These are phyloP conservation scores for Marasmius fiardii DNA, from an alignment of 1,284 basidiomycete genomes.

Conservation along the genomic window DNA sequence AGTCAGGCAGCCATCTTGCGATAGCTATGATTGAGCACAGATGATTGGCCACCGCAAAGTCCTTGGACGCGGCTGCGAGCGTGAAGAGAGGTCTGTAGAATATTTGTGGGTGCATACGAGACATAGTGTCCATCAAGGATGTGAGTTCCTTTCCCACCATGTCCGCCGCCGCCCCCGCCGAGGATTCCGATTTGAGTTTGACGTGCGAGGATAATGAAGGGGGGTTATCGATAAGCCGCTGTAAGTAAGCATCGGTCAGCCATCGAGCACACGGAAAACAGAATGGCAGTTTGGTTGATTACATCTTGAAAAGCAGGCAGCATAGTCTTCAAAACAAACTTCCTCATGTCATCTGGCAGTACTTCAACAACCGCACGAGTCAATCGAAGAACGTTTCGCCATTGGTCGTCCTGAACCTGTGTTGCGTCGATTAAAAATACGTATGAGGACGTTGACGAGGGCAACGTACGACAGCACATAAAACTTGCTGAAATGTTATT, in stretches of 20 bases:
- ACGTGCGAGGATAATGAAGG: conserved; percentile 24
- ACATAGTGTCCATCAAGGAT: conserved; percentile 46
- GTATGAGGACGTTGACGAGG: neutral
- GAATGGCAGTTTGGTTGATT: neutral
- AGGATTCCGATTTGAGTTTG: conserved; percentile 31
- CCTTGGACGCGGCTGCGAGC: conserved; percentile 62
- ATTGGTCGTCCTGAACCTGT: neutral
- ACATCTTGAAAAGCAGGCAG: neutral
- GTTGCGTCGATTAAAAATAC: neutral
- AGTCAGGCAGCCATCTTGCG: conserved; percentile 52
- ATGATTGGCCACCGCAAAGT: conserved; percentile 53
- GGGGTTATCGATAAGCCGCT: conserved; percentile 10
- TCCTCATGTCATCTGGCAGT: neutral
- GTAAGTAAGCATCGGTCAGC: neutral
- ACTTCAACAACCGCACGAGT: neutral
- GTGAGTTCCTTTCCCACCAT: conserved; percentile 27
- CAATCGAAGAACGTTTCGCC: neutral
- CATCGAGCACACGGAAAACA: neutral
- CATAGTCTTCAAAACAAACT: neutral
- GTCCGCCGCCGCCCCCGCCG: neutral
- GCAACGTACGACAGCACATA: conserved; percentile 6
- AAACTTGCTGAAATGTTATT: conserved; percentile 6
- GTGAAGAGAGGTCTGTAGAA: conserved; percentile 77
- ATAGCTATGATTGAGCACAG: conserved; percentile 52
- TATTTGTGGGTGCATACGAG: conserved; percentile 54